These are phyloP conservation scores for Ramichloridium luteum DNA, from an alignment of 2,329 filamentous ascomycete species.

Conservation along the genomic window DNA sequence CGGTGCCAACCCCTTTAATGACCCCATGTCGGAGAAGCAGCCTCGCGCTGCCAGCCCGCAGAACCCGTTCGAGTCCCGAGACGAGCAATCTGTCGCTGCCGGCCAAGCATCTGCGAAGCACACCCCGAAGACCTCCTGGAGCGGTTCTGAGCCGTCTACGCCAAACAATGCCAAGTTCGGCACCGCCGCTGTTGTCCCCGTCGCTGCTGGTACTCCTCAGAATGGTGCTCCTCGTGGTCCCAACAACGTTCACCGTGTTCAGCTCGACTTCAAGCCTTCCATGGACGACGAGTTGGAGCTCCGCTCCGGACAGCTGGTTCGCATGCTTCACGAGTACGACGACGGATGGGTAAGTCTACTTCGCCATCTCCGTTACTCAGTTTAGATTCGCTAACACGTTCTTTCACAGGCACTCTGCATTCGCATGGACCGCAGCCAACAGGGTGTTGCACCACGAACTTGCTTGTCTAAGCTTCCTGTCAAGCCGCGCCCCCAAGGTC, in stretches of 20 bases:
- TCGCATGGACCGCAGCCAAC: constrained; percentile 75
- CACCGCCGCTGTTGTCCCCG: constrained; percentile 27
- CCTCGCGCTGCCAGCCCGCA: constrained; percentile 14
- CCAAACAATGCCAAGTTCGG: constrained; percentile 19
- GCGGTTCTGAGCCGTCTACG: constrained; percentile 13
- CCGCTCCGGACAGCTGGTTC: constrained; percentile 67
- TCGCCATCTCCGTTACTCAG: not conserved
- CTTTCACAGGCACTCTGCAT: constrained; percentile 66
- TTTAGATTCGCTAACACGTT: constrained; percentile 14
- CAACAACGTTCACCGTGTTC: constrained; percentile 74
- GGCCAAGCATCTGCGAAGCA: constrained; percentile 7
- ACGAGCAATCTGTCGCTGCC: constrained; percentile 10
- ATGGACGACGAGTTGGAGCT: constrained; percentile 86
- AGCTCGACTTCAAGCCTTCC: constrained; percentile 85
- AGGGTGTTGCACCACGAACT: constrained; percentile 87
- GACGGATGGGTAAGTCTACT: constrained; percentile 77
- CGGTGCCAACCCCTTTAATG: constrained; percentile 27
- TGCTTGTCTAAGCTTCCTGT: constrained; percentile 87
- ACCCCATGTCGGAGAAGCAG: constrained; percentile 19
- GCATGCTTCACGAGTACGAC: constrained; percentile 89
- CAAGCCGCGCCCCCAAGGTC: constrained; percentile 60
- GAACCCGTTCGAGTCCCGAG: constrained; percentile 22
- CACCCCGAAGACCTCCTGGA: constrained; percentile 11
- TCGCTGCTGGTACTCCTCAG: constrained; percentile 27
- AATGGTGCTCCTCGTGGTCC: constrained; percentile 28